These are phyloP conservation scores for Neckera pumila DNA, from an alignment of 225 moss, liverwort and hornwort species.

Conservation along the genomic window DNA sequence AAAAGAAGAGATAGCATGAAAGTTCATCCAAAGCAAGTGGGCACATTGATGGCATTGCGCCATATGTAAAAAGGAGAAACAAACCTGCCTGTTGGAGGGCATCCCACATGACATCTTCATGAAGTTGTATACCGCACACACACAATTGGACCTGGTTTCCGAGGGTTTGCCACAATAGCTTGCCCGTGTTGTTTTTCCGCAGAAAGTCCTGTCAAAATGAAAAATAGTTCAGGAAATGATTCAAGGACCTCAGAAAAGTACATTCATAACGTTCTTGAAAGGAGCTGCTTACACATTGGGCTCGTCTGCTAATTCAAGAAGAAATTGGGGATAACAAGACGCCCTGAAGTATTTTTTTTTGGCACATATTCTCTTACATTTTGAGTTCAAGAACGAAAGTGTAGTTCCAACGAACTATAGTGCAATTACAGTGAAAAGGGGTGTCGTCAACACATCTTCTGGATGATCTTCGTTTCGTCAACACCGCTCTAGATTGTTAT, in stretches of 20 bases:
- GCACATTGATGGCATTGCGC: neutral
- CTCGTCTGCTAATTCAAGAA: neutral
- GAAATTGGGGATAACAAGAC: neutral
- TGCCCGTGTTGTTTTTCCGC: conserved; percentile 94
- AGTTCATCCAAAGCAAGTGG: neutral
- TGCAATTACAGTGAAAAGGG: neutral
- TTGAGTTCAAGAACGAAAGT: neutral
- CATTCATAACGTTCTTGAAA: too few species aligned
- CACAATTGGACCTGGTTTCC: conserved; percentile 52
- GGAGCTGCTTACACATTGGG: neutral
- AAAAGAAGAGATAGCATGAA: neutral
- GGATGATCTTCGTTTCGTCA: neutral
- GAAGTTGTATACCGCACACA: conserved; percentile 59
- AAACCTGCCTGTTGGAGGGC: conserved; percentile 83
- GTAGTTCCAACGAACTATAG: neutral
- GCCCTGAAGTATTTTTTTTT: neutral
- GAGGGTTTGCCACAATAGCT: conserved; percentile 86
- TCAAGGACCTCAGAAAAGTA: neutral
- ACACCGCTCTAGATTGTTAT: neutral
- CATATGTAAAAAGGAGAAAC: neutral
- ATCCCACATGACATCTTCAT: conserved; percentile 85
- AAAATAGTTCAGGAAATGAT: neutral
- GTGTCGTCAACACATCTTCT: neutral
- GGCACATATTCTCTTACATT: too few species aligned
- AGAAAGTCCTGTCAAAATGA: conserved; percentile 67